These are phyloP conservation scores for Malassezia caprae DNA, from an alignment of 1,284 basidiomycete species.

Conservation along the genomic window DNA sequence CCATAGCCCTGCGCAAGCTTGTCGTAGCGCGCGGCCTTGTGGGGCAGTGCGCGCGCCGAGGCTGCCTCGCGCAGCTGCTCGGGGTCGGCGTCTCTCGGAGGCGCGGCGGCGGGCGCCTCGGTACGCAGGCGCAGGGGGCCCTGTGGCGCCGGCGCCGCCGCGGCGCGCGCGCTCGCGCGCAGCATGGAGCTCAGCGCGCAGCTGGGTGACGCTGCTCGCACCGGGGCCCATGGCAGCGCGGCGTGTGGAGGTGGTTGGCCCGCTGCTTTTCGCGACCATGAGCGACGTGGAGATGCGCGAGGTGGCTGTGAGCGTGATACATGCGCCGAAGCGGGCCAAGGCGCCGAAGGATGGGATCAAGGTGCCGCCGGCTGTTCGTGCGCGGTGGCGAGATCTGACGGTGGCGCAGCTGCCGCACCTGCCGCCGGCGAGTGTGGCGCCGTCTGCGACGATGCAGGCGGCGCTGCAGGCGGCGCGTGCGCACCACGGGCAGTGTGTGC, in stretches of 20 bases:
- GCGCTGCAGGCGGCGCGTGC: conserved; percentile 11
- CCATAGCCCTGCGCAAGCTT: conserved; percentile 64
- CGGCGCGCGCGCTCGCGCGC: conserved; percentile 13
- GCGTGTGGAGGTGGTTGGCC: not conserved
- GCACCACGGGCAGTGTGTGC: conserved; percentile 8
- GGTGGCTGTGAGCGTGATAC: not conserved
- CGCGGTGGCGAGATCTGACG: conserved; percentile 1
- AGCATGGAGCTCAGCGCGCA: conserved; percentile 28
- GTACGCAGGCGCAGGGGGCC: not conserved
- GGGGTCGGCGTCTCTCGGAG: too few relatives aligned
- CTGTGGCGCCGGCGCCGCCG: not conserved
- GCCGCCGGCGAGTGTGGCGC: conserved; percentile 1
- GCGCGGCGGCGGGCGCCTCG: not conserved
- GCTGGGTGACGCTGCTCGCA: conserved; percentile 21
- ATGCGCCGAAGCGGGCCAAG: not conserved
- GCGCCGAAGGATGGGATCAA: not conserved
- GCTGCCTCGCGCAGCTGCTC: conserved; percentile 52
- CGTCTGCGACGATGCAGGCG: not conserved
- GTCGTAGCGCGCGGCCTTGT: conserved; percentile 73
- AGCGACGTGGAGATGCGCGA: conserved; percentile 4
- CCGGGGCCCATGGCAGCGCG: not conserved
- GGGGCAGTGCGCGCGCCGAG: conserved; percentile 58
- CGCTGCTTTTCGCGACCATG: not conserved
- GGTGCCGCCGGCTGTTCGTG: not conserved
- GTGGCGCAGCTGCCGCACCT: conserved; percentile 6